Evolutionary conservation across 1,284 basidiomycete genomes (phyloP).

Genomic region (Cryptococcus sp.): DNA sequence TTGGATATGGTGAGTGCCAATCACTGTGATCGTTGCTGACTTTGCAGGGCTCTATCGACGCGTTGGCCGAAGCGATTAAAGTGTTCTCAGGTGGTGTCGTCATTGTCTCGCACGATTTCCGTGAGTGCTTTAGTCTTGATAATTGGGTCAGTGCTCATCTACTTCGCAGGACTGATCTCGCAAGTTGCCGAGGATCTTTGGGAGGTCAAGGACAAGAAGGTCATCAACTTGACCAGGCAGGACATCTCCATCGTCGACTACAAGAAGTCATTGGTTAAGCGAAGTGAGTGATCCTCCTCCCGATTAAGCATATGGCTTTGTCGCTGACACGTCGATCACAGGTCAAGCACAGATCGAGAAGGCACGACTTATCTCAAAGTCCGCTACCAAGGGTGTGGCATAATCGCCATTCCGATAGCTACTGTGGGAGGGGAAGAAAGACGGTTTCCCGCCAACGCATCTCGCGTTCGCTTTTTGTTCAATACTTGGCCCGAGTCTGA

Average conservation of each 20-base stretch:
- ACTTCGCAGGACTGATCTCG: slow-evolving; percentile 72
- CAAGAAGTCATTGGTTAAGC: slow-evolving; percentile 63
- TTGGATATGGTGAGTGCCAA: slow-evolving; percentile 52
- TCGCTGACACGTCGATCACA: slow-evolving; percentile 7
- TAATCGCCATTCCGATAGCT: no score
- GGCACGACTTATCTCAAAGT: slow-evolving; percentile 87
- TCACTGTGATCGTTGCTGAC: neutral
- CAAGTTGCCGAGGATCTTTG: slow-evolving; percentile 97
- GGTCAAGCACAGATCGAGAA: slow-evolving; percentile 72
- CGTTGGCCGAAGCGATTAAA: slow-evolving; percentile 90
- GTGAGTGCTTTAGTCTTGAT: slow-evolving; percentile 57
- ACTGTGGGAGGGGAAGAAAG: no score
- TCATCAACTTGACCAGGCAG: slow-evolving; percentile 85
- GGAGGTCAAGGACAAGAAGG: slow-evolving; percentile 95
- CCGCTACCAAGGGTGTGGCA: slow-evolving; percentile 50
- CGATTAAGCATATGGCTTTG: neutral
- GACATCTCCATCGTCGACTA: slow-evolving; percentile 89
- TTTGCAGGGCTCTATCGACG: slow-evolving; percentile 81
- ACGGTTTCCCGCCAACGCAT: no score
- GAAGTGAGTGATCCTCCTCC: slow-evolving; percentile 38
- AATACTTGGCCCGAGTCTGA: no score
- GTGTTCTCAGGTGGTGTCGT: slow-evolving; percentile 97
- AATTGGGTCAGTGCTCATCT: neutral
- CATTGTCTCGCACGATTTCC: slow-evolving; percentile 96
- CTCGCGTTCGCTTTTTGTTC: no score